Base-by-base conservation (phyloP, 2,329 filamentous ascomycete species). In the Aspergillus glaucus region DNA sequence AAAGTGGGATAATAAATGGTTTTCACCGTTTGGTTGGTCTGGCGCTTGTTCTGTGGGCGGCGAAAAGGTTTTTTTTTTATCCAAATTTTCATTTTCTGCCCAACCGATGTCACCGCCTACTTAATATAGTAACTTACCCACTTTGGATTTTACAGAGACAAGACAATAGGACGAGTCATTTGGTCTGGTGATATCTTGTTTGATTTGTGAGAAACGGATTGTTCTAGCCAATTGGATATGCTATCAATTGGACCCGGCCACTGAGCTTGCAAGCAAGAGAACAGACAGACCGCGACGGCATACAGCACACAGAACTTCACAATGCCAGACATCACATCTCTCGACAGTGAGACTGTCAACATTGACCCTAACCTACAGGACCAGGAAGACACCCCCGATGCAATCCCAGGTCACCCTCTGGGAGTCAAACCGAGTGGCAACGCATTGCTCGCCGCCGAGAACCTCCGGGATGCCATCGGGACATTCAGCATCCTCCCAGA, bases 351-450 rank as follows among this genome's bases (percentile, higher is more conserved):
- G 45, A 34, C 45, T 19, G 37, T 39, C 5, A 40, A 19, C 9
- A 21, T 12, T 21, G 15, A n/a, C n/a, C 34, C 34, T 17, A 48
- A 52, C n/a, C 50, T 48, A 28, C 50, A 49, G 43, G 49, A 67
- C 49, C 58, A 64, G 50, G 63, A 56, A 62, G 64, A 67, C 74
- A 76, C 55, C 64, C 63, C 58, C 61, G 66, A 74, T 58, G 79
- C 81, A 41, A 84, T 95, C 46, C 86, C 86, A 45, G 75, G 78
- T 36, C 92, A 97, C 74, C 89, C 89, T 34, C 75, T 95, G 43
- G 86, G 86, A 28, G 78, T 97, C 55, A 93, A 90, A 64, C 92
- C 93, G 1, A 79, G 86, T 52, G 93, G 92, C 34, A 97, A 98
- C 73, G 84, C 85, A 44, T 79, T 92, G 40, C 81, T 82, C 17